Base-by-base conservation (phyloP, 108 stramenopile species). In the Nannochloropsis granulata region DNA sequence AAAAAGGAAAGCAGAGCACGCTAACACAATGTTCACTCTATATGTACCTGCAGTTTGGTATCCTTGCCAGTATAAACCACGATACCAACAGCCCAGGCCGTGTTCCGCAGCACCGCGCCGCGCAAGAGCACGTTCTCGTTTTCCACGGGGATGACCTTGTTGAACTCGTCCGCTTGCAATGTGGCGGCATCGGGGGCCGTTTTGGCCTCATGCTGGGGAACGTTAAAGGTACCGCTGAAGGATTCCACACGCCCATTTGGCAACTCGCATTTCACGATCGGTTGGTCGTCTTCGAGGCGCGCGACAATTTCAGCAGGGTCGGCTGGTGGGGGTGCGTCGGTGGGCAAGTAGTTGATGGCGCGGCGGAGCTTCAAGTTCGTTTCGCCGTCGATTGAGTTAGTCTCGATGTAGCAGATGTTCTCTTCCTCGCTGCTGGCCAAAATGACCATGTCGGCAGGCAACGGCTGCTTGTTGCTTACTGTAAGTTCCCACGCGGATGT, bases 381-480 rank as follows among this genome's bases (percentile, higher is more conserved):
- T 44, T 90, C 90, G 8, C 90, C 90, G 84, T 90, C 90, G 10
- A 90, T 81, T 14, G 84, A 87, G 84, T 82, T 89, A 44, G 90
- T 89, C 84, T 90, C 90, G 11, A 90, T 83, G 84, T 89, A 90
- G 81, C 85, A 88, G 43, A 88, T 84, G 84, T 71, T 71, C 10
- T 71, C 56, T n/a, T n/a, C n/a, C n/a, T 82, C 86, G 44, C 82
- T 82, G 13, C 42, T 82, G 23, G 45, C 44, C 56, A 86, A 16
- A 13, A 83, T 44, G n/a, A 86, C 81, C 42, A 44, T 19, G 78
- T 86, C 86, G 9, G 82, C 82, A 8, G 86, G 86, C 14, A 86
- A 88, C 92, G 93, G 93, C 83, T 96, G 94, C 25, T 96, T 91
- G 88, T 97, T 95, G 43, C 83, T 44, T 13, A 43, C 19, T 89